These are phyloP conservation scores for Echinosophora koreensis DNA, from an alignment of 306 rosid species.

Conservation along the genomic window DNA sequence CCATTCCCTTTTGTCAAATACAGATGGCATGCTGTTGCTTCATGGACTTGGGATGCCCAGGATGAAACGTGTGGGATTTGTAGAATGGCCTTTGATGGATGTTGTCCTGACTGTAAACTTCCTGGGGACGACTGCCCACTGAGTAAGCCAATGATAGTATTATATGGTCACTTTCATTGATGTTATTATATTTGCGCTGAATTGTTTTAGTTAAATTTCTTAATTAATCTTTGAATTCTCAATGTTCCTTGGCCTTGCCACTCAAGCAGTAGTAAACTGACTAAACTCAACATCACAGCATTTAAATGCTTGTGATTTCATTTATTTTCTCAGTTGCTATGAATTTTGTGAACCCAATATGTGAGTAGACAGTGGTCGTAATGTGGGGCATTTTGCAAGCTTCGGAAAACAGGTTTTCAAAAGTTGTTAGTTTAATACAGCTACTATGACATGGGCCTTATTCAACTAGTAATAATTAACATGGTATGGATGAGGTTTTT, in stretches of 20 bases:
- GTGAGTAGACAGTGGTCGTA: neutral
- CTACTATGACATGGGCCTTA: neutral
- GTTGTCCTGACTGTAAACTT: slow-evolving; percentile 92
- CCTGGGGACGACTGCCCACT: slow-evolving; percentile 94
- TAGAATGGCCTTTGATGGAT: slow-evolving; percentile 97
- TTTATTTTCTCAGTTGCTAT: neutral
- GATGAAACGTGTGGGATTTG: slow-evolving; percentile 95
- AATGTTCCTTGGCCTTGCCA: slow-evolving; percentile 18
- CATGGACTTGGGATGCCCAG: slow-evolving; percentile 97
- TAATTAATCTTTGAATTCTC: slow-evolving; percentile 8
- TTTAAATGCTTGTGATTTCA: slow-evolving; percentile 13
- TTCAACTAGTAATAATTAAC: neutral
- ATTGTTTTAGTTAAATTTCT: slow-evolving; percentile 12
- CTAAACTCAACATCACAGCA: neutral
- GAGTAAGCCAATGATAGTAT: slow-evolving; percentile 61
- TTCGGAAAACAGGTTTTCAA: neutral
- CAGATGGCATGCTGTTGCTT: slow-evolving; percentile 92
- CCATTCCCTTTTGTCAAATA: slow-evolving; percentile 32
- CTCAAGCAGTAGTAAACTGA: slow-evolving; percentile 6
- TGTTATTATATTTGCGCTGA: neutral
- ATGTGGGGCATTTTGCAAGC: neutral
- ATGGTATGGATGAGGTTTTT: neutral
- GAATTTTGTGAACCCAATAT: neutral
- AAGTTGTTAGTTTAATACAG: neutral
- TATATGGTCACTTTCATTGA: neutral